Conservation (phyloP, 208 protist species). For the Crithidia brevicula region DNA sequence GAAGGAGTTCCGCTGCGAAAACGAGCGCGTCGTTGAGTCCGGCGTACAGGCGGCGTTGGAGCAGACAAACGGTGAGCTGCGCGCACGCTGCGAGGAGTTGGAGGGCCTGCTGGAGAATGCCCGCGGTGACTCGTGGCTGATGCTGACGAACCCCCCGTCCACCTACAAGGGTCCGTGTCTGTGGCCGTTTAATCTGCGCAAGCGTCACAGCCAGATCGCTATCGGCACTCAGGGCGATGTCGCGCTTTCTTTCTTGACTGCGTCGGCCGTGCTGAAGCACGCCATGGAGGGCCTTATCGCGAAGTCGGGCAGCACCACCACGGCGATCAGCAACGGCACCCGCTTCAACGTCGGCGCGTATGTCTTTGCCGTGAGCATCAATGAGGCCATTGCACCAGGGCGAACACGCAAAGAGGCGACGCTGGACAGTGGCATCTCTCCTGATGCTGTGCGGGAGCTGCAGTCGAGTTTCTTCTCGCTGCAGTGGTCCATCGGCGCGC, state of each 20-base stretch:
- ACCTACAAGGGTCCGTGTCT: conserved; percentile 42
- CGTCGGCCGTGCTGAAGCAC: conserved; percentile 32
- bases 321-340: conserved; percentile 38
- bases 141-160: conserved; percentile 59
- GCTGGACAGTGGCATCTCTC: conserved; percentile 20
- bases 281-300: conserved; percentile 35
- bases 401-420: conserved; percentile 15
- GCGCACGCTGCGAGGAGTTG: conserved; percentile 37
- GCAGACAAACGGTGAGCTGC: conserved; percentile 34
- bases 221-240: conserved; percentile 50
- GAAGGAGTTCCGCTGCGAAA: conserved; percentile 55
- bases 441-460: conserved; percentile 41
- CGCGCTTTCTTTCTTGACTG: conserved; percentile 48
- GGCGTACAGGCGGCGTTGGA: conserved; percentile 32
- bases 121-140: conserved; percentile 43
- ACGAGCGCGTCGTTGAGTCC: conserved; percentile 19
- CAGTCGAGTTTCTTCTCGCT: conserved; percentile 59
- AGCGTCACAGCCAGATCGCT: conserved; percentile 32
- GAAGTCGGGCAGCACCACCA: conserved; percentile 29
- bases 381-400: conserved; percentile 16
- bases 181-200: conserved; percentile 53
- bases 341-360: conserved; percentile 52
- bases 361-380: conserved; percentile 53
- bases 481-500: conserved; percentile 65
- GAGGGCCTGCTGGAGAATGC: conserved; percentile 37